phyloP scores from a whole-genome alignment of 2,329 filamentous ascomycete species.

The Trichoderma gracile region DNA sequence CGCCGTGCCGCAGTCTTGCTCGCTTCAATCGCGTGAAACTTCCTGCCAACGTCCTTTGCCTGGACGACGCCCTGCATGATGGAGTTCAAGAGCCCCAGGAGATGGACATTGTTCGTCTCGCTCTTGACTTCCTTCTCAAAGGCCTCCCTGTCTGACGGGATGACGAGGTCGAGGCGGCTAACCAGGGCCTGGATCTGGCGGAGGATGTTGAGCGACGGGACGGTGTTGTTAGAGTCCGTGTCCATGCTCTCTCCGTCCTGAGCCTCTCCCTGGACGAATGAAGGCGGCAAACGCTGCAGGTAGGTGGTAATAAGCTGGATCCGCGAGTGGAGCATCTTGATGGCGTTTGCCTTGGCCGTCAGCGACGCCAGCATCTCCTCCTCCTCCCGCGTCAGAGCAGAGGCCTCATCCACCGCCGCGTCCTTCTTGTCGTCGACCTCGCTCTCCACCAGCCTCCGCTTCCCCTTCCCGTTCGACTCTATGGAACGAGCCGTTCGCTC shows the following conservation, averaged over 20 bases:
- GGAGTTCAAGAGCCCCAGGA: slow-evolving; percentile 73
- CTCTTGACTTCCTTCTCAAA: slow-evolving; percentile 72
- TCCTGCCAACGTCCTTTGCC: slow-evolving; percentile 73
- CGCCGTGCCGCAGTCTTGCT: slow-evolving; percentile 32
- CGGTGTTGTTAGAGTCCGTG: slow-evolving; percentile 43
- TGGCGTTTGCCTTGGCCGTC: slow-evolving; percentile 85
- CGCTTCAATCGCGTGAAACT: slow-evolving; percentile 62
- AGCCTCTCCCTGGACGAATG: slow-evolving; percentile 57
- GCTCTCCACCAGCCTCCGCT: slow-evolving; percentile 46
- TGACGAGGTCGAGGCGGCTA: slow-evolving; percentile 77
- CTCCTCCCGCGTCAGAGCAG: slow-evolving; percentile 57
- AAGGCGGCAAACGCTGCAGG: slow-evolving; percentile 69
- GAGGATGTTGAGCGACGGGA: slow-evolving; percentile 69
- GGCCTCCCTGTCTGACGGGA: slow-evolving; percentile 65
- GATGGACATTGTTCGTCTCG: slow-evolving; percentile 80
- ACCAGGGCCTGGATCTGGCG: slow-evolving; percentile 87
- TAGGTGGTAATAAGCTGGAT: slow-evolving; percentile 75
- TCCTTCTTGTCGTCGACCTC: slow-evolving; percentile 33
- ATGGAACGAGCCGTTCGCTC: slow-evolving; percentile 46
- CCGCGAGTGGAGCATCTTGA: slow-evolving; percentile 85
- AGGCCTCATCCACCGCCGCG: slow-evolving; percentile 42
- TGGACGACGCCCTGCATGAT: slow-evolving; percentile 72
- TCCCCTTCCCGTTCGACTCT: slow-evolving; percentile 55
- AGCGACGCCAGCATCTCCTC: slow-evolving; percentile 66
- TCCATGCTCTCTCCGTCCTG: slow-evolving; percentile 37